Evolutionary conservation across 176 grass and related monocot genomes (phyloP).

Genomic region (Lolium multiflorum): DNA sequence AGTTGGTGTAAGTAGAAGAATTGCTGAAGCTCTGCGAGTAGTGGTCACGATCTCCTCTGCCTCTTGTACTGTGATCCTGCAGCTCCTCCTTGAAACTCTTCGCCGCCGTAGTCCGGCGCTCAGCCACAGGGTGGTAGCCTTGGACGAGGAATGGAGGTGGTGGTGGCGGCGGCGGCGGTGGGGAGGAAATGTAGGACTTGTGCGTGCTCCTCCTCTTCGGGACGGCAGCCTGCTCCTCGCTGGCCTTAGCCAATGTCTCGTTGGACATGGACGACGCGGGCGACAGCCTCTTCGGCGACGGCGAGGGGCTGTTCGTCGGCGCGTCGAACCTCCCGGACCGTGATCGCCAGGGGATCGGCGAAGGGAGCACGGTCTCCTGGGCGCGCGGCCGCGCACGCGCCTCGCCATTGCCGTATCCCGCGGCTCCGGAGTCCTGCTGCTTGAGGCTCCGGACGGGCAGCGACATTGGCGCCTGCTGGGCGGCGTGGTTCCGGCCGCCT

Average conservation of each 20-base stretch:
- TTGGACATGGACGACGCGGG: constrained; percentile 57
- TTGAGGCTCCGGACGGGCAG: constrained; percentile 70
- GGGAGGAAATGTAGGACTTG: constrained; percentile 44
- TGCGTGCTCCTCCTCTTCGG: constrained; percentile 53
- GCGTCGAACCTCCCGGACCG: constrained; percentile 55
- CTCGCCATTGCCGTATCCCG: constrained; percentile 20
- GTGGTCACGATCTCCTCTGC: constrained; percentile 11
- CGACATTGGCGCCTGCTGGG: constrained; percentile 51
- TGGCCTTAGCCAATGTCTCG: constrained; percentile 54
- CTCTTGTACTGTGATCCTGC: constrained; percentile 64
- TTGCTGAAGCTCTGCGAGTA: constrained; percentile 17
- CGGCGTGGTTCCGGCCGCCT: background rate
- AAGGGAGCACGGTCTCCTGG: constrained; percentile 65
- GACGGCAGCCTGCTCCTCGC: constrained; percentile 45
- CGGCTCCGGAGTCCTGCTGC: constrained; percentile 34
- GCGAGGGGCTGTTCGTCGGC: constrained; percentile 41
- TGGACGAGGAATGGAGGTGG: constrained; percentile 73
- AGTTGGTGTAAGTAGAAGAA: constrained; percentile 46
- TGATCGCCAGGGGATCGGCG: constrained; percentile 89
- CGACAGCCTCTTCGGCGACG: constrained; percentile 47
- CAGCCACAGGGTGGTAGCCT: constrained; percentile 43
- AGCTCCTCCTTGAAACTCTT: constrained; percentile 91
- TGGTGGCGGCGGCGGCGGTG: constrained; percentile 71
- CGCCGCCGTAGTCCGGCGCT: constrained; percentile 44
- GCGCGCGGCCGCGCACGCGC: background rate